Percentiles rank a stretch among this genome's conserved stretches.
Evolutionary conservation across 2,329 filamentous ascomycete species (phyloP).

Genomic region (Cercospora sesami): DNA sequence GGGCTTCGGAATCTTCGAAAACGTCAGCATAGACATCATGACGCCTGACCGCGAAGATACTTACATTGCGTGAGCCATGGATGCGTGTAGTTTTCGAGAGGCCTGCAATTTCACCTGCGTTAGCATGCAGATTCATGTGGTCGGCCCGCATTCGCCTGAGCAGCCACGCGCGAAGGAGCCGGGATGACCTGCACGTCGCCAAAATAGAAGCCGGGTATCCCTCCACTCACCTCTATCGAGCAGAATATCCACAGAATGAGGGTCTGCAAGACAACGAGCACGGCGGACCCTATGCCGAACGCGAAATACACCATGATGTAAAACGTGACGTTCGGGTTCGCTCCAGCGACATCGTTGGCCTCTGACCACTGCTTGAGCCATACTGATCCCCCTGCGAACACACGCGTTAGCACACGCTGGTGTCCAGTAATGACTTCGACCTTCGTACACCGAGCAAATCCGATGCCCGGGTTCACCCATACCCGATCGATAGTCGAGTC

Average conservation of each 20-base stretch:
- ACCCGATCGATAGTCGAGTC: constrained; percentile 3
- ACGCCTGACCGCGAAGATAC: background rate
- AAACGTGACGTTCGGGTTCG: constrained; percentile 77
- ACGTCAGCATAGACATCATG: constrained; percentile 10
- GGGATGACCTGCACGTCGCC: constrained; percentile 20
- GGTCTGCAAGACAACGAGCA: constrained; percentile 85
- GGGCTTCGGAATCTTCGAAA: constrained; percentile 72
- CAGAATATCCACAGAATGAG: constrained; percentile 99
- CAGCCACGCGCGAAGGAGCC: constrained; percentile 23
- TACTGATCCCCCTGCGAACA: constrained; percentile 66
- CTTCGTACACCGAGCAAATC: constrained; percentile 29
- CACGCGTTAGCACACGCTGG: constrained; percentile 28
- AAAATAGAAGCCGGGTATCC: constrained; percentile 5
- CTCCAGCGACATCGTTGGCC: constrained; percentile 64
- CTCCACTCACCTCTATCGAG: constrained; percentile 79
- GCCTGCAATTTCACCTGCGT: constrained; percentile 55
- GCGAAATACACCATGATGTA: constrained; percentile 96
- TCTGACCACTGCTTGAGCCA: constrained; percentile 97
- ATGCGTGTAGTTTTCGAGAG: constrained; percentile 94
- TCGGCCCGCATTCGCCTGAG: constrained; percentile 29
- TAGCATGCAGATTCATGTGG: constrained; percentile 27
- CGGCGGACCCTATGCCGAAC: constrained; percentile 83
- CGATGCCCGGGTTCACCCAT: constrained; percentile 12
- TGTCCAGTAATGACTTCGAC: constrained; percentile 11
- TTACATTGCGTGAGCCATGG: constrained; percentile 26